Evolutionary conservation across 192 early-diverging fungal species (phyloP), one percentile per base, ranked within the genome.

Genomic region (Backusella tuberculispora): DNA sequence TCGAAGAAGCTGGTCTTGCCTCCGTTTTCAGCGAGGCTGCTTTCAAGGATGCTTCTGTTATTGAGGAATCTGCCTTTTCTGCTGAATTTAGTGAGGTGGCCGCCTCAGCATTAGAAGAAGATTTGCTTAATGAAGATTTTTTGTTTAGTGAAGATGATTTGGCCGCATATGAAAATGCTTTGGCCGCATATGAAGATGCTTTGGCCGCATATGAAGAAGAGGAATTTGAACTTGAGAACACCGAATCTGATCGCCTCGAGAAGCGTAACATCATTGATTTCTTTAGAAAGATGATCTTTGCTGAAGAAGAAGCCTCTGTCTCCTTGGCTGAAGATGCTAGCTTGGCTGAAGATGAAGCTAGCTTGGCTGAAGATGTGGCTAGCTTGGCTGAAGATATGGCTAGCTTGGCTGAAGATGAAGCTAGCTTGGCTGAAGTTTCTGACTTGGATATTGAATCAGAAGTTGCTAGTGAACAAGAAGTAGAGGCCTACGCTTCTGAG

Each of bases 211-310:
- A 26, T 60, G 53, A 60, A 60, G 3, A 60, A n/a, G 53, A 24
- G 4, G 53, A 60, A 60, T 60, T 60, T 24, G 53, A 60, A 26
- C 29, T 34, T 34, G 53, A 60, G 10, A 13, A 8, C 24, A 2
- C 29, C 29, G 29, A 34, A 34, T 0, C 29, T 34, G 29, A 34
- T 34, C 53, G 13, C 24, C 53, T 60, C 13, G 53, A 60, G 21
- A 60, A 60, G 53, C 53, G 53, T 24, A 60, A 60, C 13, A 24
- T 60, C 0, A 60, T 60, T 29, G 53, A 60, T 26, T 60, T 60
- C 26, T 60, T 60, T 12, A 60, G 53, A 60, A 60, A 60, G 21
- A 60, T 60, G 19, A 60, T 60, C 53, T 60, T 60, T 13, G 53
- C 53, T 3, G 53, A 60, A 44, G 41, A 67, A 0, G 66, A 67